Base-by-base conservation (phyloP, 495 filamentous ascomycete species). In the Xylaria telfairii region DNA sequence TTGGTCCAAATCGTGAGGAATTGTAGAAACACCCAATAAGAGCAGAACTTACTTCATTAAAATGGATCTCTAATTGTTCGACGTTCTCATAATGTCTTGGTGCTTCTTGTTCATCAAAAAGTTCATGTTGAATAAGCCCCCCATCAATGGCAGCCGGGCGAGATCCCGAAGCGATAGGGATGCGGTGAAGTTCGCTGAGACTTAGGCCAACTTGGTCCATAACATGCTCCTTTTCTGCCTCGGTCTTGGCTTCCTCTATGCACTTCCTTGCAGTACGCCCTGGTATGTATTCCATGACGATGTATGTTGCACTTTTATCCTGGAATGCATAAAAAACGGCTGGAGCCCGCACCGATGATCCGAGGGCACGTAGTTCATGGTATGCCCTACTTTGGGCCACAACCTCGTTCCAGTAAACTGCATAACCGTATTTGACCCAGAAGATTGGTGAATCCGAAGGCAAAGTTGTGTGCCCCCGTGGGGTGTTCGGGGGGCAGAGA, bases 41-140 rank as follows among this genome's bases (percentile, higher is more conserved):
- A 8, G 7, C n/a, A 4, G 1, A 59, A 37, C 56, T 10, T 37
- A 59, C 56, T 37, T 37, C 32, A 37, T 59, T 59, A 3, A 59
- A 19, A 21, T 59, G 56, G 2, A 9, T 59, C n/a, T 59, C 30
- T 37, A 59, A 24, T n/a, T 59, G 56, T 1, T 59, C 56, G 56
- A 37, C 56, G 17, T 59, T 37, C 56, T 59, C 56, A 21, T 59
- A 59, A 37, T 59, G 56, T 37, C 30, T 59, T 37, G 56, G 32
- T 21, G 56, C 56, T 37, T 37, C n/a, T 59, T 59, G 30, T n/a
- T 59, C 56, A 37, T 59, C 56, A 59, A 59, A 59, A 37, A 32
- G 32, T 19, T 3, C 32, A 37, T 59, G 56, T 37, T 32, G 28
- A 37, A 59, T 59, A 12, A 0, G n/a, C 10, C 56, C 56, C 3